Conservation (phyloP, 148 eudicot species). For the Chenopodium suecicum region DNA sequence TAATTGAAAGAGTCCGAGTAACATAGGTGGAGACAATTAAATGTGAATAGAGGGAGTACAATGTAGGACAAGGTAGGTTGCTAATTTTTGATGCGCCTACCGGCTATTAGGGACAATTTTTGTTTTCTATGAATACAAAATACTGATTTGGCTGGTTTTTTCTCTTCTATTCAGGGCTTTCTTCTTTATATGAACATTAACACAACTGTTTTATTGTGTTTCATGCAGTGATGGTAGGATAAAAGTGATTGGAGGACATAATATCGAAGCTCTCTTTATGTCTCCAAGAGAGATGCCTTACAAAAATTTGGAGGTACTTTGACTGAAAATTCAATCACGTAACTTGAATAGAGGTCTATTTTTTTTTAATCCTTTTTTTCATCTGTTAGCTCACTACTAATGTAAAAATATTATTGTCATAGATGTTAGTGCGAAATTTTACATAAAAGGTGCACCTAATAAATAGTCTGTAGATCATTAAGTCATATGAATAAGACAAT, state of each 20-base stretch:
- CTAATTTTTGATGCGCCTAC: neutral
- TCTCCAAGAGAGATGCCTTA: conserved; percentile 58
- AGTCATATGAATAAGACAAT: neutral
- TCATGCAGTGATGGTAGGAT: conserved; percentile 71
- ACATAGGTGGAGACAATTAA: too few relatives aligned
- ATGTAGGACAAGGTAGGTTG: neutral
- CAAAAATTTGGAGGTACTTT: conserved; percentile 66
- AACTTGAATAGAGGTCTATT: neutral
- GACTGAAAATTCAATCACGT: neutral
- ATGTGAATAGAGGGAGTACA: neutral
- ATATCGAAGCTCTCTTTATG: conserved; percentile 60
- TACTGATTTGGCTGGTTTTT: neutral
- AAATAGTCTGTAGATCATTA: neutral
- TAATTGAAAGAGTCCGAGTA: too few relatives aligned
- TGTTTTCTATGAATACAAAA: too few relatives aligned
- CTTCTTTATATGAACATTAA: neutral
- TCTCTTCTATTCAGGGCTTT: neutral
- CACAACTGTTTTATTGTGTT: conserved; percentile 13
- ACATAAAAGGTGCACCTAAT: neutral
- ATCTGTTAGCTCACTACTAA: neutral
- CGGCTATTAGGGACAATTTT: neutral
- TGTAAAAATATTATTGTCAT: neutral
- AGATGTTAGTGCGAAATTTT: neutral
- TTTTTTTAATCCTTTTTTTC: neutral
- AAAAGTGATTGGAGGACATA: conserved; percentile 68